A percentile compares a stretch with the other conserved stretches of the same genome.
Evolutionary conservation across 2,329 filamentous ascomycete genomes (phyloP).

Genomic region (Ampelomyces quisqualis): DNA sequence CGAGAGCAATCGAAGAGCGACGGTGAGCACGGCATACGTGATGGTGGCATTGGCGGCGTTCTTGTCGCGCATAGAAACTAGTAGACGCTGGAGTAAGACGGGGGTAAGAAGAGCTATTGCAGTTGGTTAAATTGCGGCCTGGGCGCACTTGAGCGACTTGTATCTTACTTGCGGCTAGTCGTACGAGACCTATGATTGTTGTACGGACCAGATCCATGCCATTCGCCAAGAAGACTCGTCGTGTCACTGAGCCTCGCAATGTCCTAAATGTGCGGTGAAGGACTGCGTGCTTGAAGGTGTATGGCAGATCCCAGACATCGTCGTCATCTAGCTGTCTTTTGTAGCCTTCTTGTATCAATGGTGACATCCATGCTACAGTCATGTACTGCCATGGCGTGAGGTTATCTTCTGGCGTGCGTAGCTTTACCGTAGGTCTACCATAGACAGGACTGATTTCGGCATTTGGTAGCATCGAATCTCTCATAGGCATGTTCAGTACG

Average conservation of each 20-base stretch:
- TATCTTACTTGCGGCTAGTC: constrained; percentile 58
- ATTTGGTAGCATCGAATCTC: constrained; percentile 57
- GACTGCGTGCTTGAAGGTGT: constrained; percentile 76
- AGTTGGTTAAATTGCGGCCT: constrained; percentile 9
- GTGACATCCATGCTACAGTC: constrained; percentile 78
- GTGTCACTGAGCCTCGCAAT: constrained; percentile 70
- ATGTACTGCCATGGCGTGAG: constrained; percentile 80
- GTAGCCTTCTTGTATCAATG: constrained; percentile 67
- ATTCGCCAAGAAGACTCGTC: constrained; percentile 71
- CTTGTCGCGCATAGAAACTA: constrained; percentile 64
- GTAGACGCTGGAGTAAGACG: constrained; percentile 69
- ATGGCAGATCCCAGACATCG: constrained; percentile 79
- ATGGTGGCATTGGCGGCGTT: constrained; percentile 58
- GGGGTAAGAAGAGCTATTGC: constrained; percentile 53
- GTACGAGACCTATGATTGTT: constrained; percentile 63
- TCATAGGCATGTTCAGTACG: constrained; percentile 69
- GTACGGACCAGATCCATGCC: constrained; percentile 74
- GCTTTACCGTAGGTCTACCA: constrained; percentile 55
- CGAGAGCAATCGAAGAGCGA: constrained; percentile 61
- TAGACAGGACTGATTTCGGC: constrained; percentile 62
- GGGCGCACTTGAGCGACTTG: too few species aligned
- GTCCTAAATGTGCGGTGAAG: constrained; percentile 74
- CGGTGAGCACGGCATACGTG: constrained; percentile 64
- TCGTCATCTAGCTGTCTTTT: constrained; percentile 68
- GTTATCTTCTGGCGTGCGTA: constrained; percentile 79